phyloP scores from a whole-genome alignment of 2,329 filamentous ascomycete species.

The Sporothrix protearum region DNA sequence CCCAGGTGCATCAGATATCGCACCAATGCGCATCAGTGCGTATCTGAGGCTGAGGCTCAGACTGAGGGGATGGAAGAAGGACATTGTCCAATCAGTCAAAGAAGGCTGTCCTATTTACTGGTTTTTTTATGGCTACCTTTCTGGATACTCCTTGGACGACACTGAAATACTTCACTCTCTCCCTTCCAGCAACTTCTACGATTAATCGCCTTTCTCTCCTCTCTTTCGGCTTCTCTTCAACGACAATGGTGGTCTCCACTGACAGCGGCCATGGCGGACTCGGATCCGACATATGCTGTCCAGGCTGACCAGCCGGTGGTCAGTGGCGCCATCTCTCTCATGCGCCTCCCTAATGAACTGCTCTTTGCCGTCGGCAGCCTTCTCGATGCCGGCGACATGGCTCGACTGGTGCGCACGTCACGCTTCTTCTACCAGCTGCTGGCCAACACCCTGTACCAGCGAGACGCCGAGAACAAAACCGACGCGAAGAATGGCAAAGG shows the following conservation, averaged over 20 bases:
- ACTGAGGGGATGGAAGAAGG: neutral
- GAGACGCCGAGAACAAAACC: neutral
- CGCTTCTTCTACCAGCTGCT: slow-evolving; percentile 16
- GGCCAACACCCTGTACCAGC: slow-evolving; percentile 7
- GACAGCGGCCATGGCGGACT: slow-evolving; percentile 6
- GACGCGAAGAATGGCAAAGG: neutral
- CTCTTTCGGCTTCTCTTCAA: no score
- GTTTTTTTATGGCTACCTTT: no score
- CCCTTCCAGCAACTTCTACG: neutral
- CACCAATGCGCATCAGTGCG: neutral
- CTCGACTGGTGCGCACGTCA: neutral
- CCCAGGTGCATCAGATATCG: neutral
- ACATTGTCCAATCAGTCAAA: neutral
- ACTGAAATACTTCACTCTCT: neutral
- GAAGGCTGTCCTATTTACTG: neutral
- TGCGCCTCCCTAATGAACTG: slow-evolving; percentile 16
- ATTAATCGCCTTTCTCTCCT: neutral
- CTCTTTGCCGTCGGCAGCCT: slow-evolving; percentile 12
- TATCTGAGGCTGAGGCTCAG: neutral
- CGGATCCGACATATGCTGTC: neutral
- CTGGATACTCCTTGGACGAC: neutral
- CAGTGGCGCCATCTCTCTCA: neutral
- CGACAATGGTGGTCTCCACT: neutral
- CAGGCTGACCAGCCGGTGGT: neutral
- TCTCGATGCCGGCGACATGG: slow-evolving; percentile 6